Evolutionary conservation across 306 rosid species (phyloP).

Genomic region (Trichosanthes cucumerina): DNA sequence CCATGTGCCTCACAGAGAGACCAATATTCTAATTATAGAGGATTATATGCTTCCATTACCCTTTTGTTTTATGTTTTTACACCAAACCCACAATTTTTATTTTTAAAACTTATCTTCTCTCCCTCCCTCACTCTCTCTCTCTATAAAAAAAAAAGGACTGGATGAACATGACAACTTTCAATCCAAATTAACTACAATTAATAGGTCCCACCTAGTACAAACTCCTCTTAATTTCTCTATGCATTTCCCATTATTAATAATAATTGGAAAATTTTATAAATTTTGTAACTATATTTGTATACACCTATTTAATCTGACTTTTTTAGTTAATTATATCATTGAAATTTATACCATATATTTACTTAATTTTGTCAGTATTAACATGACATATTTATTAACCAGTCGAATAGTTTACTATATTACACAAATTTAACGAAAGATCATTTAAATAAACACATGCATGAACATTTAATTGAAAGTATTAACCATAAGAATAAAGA

Average conservation of each 20-base stretch:
- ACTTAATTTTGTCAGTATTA: too few species aligned
- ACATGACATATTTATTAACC: too few species aligned
- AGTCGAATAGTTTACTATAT: too few species aligned
- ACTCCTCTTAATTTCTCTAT: not conserved
- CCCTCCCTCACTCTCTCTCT: not conserved
- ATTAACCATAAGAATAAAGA: too few species aligned
- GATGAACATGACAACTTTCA: not conserved
- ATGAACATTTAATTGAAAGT: not conserved
- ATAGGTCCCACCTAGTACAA: not conserved
- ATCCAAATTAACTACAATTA: not conserved
- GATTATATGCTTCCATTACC: not conserved
- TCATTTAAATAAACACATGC: not conserved
- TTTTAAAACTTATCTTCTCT: not conserved
- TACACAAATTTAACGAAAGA: too few species aligned
- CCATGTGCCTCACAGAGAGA: not conserved
- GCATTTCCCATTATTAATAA: not conserved
- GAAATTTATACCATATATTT: too few species aligned
- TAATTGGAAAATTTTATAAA: not conserved
- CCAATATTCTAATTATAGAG: not conserved
- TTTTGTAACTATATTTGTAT: too few species aligned
- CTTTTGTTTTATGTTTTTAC: not conserved
- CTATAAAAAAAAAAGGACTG: not conserved
- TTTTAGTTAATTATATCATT: too few species aligned
- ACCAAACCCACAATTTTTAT: not conserved
- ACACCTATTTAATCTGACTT: too few species aligned